Base-by-base conservation (phyloP, 305 asterid genomes). In the Solanum aculeatissimum region DNA sequence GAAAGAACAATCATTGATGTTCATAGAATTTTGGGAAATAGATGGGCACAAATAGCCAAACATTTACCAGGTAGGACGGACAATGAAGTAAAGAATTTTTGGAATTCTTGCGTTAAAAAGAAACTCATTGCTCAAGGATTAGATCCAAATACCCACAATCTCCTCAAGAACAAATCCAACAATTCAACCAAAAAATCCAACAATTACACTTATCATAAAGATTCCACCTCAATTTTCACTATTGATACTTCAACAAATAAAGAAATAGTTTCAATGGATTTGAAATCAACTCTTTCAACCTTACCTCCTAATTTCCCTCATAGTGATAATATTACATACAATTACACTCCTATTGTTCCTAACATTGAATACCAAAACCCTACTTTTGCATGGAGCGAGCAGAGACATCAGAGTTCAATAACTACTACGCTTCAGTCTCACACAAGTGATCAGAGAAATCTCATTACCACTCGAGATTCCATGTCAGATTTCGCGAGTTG, bases 11-110 rank as follows among this genome's bases (percentile, higher is more conserved):
- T 96, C 81, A 86, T 96, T 21, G 98, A 96, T 80, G 96, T 96
- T 14, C 99, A 96, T 86, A 88, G 99, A 77, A 96, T 96, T 18
- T 82, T 96, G 43, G 99, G 98, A 54, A 96, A 95, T 89, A 81
- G 97, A 83, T 95, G 99, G 99, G 97, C 99, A 55, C 99, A 95
- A 43, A 96, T 96, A 63, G 99, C 99, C 3, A 96, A 96, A 83
- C 98, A 96, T 82, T 87, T 96, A 58, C 99, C 98, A 0, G 98
- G 99, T 2, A 90, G 99, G 83, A 96, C 99, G 0, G 99, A 96
- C 83, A 96, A 96, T 57, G 99, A 94, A 68, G 98, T 96, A 4
- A 96, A 96, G 91, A 96, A 96, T 83, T 96, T 94, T 85, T 96
- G 99, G 99, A 96, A 96, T 78, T 96, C 99, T 23, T 93, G 94